A percentile compares a stretch with the other conserved stretches of the same genome.
Conservation (phyloP, 371 early-diverging fungal genomes). For the Synchytrium microbalum region DNA sequence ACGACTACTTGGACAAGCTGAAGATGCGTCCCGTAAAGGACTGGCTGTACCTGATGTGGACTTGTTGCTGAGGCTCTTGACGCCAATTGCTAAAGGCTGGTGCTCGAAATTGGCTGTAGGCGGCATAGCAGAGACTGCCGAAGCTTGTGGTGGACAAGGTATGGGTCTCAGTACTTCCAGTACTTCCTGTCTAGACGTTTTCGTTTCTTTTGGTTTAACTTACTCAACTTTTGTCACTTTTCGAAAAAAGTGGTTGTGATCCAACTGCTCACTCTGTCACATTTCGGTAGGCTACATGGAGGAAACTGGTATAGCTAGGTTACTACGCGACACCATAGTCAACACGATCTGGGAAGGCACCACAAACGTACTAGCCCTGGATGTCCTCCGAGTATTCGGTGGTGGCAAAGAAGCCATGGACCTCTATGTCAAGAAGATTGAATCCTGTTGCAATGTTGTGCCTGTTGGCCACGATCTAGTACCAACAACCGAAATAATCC, state of each 20-base stretch:
- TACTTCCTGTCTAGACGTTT: slow-evolving; percentile 15
- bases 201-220: too few species aligned
- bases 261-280: too few species aligned
- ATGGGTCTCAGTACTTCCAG: too few species aligned
- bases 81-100: slow-evolving; percentile 57
- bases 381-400: slow-evolving; percentile 54
- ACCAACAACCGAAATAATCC: slow-evolving; percentile 19
- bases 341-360: slow-evolving; percentile 67
- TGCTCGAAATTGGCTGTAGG: slow-evolving; percentile 42
- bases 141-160: slow-evolving; percentile 60
- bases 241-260: too few species aligned
- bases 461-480: slow-evolving; percentile 6
- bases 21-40: slow-evolving; percentile 14
- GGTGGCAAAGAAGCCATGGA: slow-evolving; percentile 32
- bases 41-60: slow-evolving; percentile 4
- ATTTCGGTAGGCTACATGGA: slow-evolving; percentile 77
- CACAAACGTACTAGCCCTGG: slow-evolving; percentile 56
- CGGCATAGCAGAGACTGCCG: slow-evolving; percentile 51
- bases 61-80: slow-evolving; percentile 49
- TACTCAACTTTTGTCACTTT: too few species aligned
- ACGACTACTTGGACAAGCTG: slow-evolving; percentile 48
- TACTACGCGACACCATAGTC: slow-evolving; percentile 55
- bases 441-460: slow-evolving; percentile 10
- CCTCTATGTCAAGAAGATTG: slow-evolving; percentile 30
- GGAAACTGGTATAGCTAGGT: slow-evolving; percentile 51